Base-by-base conservation (phyloP, 176 grass and related monocot genomes). In the Triticum turgidum region DNA sequence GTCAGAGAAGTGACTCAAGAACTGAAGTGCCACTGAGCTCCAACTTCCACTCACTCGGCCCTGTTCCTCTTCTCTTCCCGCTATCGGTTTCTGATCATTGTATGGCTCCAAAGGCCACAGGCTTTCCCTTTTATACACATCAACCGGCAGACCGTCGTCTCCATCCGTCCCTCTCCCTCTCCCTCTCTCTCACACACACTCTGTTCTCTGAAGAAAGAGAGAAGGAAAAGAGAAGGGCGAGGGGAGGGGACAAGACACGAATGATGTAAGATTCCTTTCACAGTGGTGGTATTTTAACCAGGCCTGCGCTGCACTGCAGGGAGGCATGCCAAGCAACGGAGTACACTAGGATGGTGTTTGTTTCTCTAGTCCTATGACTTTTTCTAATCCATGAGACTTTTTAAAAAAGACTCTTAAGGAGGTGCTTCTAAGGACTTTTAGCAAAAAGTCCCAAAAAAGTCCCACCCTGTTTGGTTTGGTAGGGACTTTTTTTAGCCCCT, bases 201-300 rank as follows among this genome's bases (percentile, higher is more conserved):
- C 51, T 30, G 29, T 7, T 52, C 39, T 68, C 76, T 81, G 69
- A 75, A 81, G 73, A 73, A 85, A 54, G 51, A 49, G 47, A 58
- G 18, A 7, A 18, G 18, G 2, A 58, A 21, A 77, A 62, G 77
- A 52, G 81, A 76, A 71, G 70, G 29, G 37, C 1, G 7, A 7
- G 20, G 70, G 38, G 64, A 85, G 86, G 86, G 34, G 90, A 84
- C 86, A 88, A 85, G 77, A 85, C 86, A 88, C 56, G 90, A 91
- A 91, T 91, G 90, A 91, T 91, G 86, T 65, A 85, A 91, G 86
- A 88, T 91, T 91, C 90, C 90, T 85, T 85, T 91, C 90, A 81
- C 77, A 78, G 86, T 44, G 72, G 32, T 73, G 72, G 32, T 73
- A 81, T 88, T 85, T 88, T 88, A 91, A 77, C 80, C 49, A 82